Base-by-base conservation (phyloP, 768 basidiomycete species). In the Pleurotus platypus region DNA sequence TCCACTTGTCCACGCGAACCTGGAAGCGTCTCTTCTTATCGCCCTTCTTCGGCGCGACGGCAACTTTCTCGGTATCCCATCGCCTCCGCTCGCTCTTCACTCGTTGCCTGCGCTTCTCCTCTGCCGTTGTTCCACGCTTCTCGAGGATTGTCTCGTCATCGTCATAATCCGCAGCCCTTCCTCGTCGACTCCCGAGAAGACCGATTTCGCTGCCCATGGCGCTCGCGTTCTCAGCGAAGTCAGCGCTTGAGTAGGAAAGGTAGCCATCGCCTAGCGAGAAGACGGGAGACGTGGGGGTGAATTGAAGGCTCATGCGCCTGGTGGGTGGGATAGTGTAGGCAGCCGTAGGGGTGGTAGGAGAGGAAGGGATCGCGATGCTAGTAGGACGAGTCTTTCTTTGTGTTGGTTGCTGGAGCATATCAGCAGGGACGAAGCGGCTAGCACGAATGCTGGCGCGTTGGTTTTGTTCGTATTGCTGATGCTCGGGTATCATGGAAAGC, bases 301-400 rank as follows among this genome's bases (percentile, higher is more conserved):
- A 85, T 57, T 85, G 89, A n/a, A 90, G 67, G 60, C 87, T 89
- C 57, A 74, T 68, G 2, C 79, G 74, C 45, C 78, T 70, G 49
- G 59, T 67, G 30, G 64, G 71, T 18, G 62, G 57, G 51, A 67
- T 63, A 7, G 75, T 76, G 20, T 63, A 64, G 1, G 70, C 72
- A 7, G 65, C 57, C 6, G 61, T 57, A 3, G 69, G 64, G 30
- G 60, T 54, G 58, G 69, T 57, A 4, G 72, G 65, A 15, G 74
- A 59, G 47, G 70, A 67, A 62, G 74, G 40, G 58, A 75, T 61
- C 51, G 75, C 66, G 40, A 78, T 72, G 59, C 75, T 72, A 58
- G 61, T 80, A 30, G 58, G 81, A 67, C 62, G 77, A 62, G 46
- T 62, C 56, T 42, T 55, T 37, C 35, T 49, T 49, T 6, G 51